These are phyloP conservation scores for Curvularia sp. DNA, from an alignment of 2,329 filamentous ascomycete species.

Conservation along the genomic window DNA sequence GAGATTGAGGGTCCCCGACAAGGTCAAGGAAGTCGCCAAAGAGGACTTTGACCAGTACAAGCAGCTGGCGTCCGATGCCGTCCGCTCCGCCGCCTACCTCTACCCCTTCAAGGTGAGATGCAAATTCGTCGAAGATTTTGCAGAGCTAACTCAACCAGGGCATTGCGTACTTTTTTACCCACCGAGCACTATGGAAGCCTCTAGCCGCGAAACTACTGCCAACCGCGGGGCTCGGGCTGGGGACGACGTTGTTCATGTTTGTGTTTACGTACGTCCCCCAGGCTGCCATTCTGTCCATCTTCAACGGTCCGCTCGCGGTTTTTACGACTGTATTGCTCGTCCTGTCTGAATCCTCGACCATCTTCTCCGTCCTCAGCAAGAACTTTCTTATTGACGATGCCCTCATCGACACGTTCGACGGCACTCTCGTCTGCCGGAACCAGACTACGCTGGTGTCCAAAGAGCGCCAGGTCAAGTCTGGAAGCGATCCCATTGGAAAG, in stretches of 20 bases:
- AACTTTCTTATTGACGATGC: slow-evolving; percentile 82
- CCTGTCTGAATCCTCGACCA: slow-evolving; percentile 57
- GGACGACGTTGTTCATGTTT: slow-evolving; percentile 83
- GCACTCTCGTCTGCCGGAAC: slow-evolving; percentile 63
- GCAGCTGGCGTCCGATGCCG: slow-evolving; percentile 70
- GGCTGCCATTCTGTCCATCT: slow-evolving; percentile 79
- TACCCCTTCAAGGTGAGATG: slow-evolving; percentile 75
- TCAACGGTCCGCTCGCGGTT: slow-evolving; percentile 83
- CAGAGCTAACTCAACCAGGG: slow-evolving; percentile 50
- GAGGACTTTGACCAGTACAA: slow-evolving; percentile 76
- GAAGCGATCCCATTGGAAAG: slow-evolving; percentile 60
- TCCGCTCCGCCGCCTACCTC: slow-evolving; percentile 78
- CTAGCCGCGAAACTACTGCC: slow-evolving; percentile 63
- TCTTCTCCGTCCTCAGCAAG: slow-evolving; percentile 64
- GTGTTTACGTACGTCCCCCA: slow-evolving; percentile 86
- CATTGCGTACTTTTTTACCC: slow-evolving; percentile 65
- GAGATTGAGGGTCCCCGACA: slow-evolving; percentile 52
- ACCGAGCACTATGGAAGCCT: slow-evolving; percentile 66
- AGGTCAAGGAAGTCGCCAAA: slow-evolving; percentile 63
- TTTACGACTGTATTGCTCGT: slow-evolving; percentile 74
- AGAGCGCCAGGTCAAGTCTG: slow-evolving; percentile 73
- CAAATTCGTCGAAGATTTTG: background rate
- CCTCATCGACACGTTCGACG: slow-evolving; percentile 88
- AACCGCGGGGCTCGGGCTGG: slow-evolving; percentile 72
- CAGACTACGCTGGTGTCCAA: slow-evolving; percentile 71